Conservation (phyloP, 805 yeast species). For the Metschnikowia peoriensis region DNA sequence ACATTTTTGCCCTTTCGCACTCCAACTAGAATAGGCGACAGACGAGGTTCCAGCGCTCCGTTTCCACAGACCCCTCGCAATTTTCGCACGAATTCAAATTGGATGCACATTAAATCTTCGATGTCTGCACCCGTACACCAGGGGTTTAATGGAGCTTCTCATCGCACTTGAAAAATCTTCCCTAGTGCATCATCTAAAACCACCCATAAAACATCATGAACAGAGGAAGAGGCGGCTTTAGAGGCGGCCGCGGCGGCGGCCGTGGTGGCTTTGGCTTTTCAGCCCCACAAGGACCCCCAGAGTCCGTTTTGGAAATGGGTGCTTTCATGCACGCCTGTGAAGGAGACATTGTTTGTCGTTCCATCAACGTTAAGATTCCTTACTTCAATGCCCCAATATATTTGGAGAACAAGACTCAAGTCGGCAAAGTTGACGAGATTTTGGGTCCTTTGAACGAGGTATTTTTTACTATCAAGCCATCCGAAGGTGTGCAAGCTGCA, state of each 20-base stretch:
- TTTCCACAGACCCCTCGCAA: too few species aligned
- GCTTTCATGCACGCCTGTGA: constrained; percentile 88
- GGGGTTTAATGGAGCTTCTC: constrained; percentile 8
- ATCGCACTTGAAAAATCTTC: constrained; percentile 21
- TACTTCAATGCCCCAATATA: constrained; percentile 98
- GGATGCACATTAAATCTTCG: background rate
- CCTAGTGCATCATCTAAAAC: constrained; percentile 1
- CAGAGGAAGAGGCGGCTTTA: constrained; percentile 45
- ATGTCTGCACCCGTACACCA: constrained; percentile 18
- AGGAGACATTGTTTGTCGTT: constrained; percentile 95
- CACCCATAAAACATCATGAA: constrained; percentile 42
- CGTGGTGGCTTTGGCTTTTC: constrained; percentile 73
- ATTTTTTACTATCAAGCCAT: constrained; percentile 93
- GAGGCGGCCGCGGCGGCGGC: constrained; percentile 63
- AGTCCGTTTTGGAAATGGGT: constrained; percentile 92
- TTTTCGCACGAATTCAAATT: too few species aligned
- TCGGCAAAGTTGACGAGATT: constrained; percentile 98
- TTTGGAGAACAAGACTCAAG: constrained; percentile 91
- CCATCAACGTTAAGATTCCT: constrained; percentile 91
- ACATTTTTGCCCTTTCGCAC: too few species aligned
- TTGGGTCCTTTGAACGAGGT: constrained; percentile 97
- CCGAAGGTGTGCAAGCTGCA: constrained; percentile 92
- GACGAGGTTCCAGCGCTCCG: too few species aligned
- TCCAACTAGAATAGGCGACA: too few species aligned
- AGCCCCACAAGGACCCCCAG: constrained; percentile 93